phyloP scores from a whole-genome alignment of 2,329 filamentous ascomycete species.

The Arthrobotrys sinensis region DNA sequence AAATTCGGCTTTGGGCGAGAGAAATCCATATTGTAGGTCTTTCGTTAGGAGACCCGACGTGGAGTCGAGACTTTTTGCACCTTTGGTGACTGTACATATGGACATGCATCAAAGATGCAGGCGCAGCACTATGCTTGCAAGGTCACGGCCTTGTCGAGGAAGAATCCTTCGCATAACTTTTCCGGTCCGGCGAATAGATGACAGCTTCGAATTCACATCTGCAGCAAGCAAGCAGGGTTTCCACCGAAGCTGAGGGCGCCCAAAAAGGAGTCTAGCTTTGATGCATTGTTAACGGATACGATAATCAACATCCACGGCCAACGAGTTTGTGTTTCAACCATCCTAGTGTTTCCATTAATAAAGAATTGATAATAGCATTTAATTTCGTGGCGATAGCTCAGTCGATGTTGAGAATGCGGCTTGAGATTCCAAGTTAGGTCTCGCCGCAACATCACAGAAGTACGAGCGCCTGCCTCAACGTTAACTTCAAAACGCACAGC shows the following conservation, averaged over 20 bases:
- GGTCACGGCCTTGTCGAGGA: slow-evolving; percentile 19
- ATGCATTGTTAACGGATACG: not conserved
- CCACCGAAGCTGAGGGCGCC: not conserved
- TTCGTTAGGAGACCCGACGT: not conserved
- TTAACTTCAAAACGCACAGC: not conserved
- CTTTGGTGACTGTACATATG: slow-evolving; percentile 22
- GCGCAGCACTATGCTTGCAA: slow-evolving; percentile 28
- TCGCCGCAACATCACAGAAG: slow-evolving; percentile 1
- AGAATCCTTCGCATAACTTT: slow-evolving; percentile 23
- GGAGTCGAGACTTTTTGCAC: slow-evolving; percentile 25
- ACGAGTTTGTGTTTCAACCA: slow-evolving; percentile 22
- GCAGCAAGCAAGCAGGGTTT: slow-evolving; percentile 20
- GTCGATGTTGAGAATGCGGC: slow-evolving; percentile 21
- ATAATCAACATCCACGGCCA: not conserved
- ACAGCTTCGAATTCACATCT: slow-evolving; percentile 17
- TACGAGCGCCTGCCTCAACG: slow-evolving; percentile 13
- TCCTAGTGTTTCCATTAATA: slow-evolving; percentile 28
- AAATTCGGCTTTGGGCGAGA: slow-evolving; percentile 36
- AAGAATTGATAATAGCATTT: slow-evolving; percentile 26
- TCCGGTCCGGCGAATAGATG: slow-evolving; percentile 18
- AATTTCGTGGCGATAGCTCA: slow-evolving; percentile 26
- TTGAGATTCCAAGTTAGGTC: slow-evolving; percentile 33
- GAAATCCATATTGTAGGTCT: not conserved
- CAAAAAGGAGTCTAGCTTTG: not conserved
- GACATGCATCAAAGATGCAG: slow-evolving; percentile 27